A percentile compares a stretch with the other conserved stretches of the same genome.
phyloP scores from a whole-genome alignment of 1,139 yeast genomes.

The Fermentozyma sake region DNA sequence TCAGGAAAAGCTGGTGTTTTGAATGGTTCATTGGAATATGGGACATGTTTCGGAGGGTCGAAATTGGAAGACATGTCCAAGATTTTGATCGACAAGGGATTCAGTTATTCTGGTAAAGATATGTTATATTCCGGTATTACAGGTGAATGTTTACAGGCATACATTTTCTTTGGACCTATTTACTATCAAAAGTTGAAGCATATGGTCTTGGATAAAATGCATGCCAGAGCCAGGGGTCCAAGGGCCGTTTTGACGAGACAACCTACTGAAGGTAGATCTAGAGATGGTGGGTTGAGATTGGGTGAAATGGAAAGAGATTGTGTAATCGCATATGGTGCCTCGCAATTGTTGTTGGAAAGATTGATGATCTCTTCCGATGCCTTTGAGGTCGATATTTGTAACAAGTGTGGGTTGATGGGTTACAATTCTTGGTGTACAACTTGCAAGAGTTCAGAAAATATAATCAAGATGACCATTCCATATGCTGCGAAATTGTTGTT shows the following conservation, averaged over 20 bases:
- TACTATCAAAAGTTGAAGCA: constrained; percentile 97
- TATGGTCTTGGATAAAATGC: constrained; percentile 99
- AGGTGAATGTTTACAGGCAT: constrained; percentile 96
- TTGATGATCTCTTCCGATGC: constrained; percentile 97
- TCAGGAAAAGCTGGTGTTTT: constrained; percentile 98
- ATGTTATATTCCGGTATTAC: constrained; percentile 98
- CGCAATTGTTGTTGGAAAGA: constrained; percentile 88
- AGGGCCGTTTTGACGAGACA: constrained; percentile 97
- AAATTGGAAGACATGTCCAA: constrained; percentile 94
- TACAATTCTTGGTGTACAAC: constrained; percentile 96
- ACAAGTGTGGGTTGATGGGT: constrained; percentile 96
- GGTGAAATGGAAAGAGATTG: constrained; percentile 99
- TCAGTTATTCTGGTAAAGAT: constrained; percentile 93
- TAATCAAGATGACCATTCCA: constrained; percentile 94
- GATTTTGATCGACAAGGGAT: constrained; percentile 86
- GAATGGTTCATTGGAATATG: constrained; percentile 88
- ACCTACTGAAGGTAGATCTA: constrained; percentile 98
- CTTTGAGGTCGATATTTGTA: constrained; percentile 93
- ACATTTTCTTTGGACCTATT: constrained; percentile 96
- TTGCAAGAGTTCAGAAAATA: constrained; percentile 82
- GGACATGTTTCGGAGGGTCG: constrained; percentile 98
- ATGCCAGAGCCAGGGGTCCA: constrained; percentile 99
- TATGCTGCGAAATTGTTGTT: constrained; percentile 94
- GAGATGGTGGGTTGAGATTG: constrained; percentile 98
- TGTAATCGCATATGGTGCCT: constrained; percentile 99